These are phyloP conservation scores for Fomitopsis pinicola DNA, from an alignment of 1,284 basidiomycete genomes.

Conservation along the genomic window DNA sequence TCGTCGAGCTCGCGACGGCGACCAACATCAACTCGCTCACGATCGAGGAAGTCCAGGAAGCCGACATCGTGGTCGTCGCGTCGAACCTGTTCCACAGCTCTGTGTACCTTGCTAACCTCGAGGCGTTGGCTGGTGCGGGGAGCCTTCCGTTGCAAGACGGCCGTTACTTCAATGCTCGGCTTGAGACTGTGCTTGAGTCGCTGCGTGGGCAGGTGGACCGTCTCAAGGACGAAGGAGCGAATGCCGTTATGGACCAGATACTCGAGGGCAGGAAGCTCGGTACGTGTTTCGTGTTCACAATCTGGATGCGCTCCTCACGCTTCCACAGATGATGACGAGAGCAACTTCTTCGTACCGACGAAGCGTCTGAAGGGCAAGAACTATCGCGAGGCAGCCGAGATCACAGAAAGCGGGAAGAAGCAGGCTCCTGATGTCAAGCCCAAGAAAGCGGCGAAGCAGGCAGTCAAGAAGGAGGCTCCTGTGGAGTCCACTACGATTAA, in stretches of 20 bases:
- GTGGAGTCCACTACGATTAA: conserved; percentile 10
- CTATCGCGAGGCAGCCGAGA: conserved; percentile 54
- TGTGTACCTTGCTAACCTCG: conserved; percentile 75
- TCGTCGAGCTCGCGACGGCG: conserved; percentile 70
- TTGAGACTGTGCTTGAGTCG: conserved; percentile 57
- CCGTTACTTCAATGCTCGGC: conserved; percentile 82
- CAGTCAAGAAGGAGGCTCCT: conserved; percentile 17
- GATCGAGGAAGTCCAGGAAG: conserved; percentile 75
- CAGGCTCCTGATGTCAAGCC: conserved; percentile 2
- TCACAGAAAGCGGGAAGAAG: conserved; percentile 27
- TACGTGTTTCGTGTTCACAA: conserved; percentile 26
- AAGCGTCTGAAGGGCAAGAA: conserved; percentile 74
- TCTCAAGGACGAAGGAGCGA: conserved; percentile 58
- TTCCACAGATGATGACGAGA: conserved; percentile 40
- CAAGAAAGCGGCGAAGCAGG: conserved; percentile 15
- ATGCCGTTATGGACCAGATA: conserved; percentile 58
- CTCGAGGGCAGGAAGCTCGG: conserved; percentile 54
- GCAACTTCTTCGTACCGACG: conserved; percentile 43
- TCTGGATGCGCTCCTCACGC: not conserved
- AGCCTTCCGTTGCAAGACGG: conserved; percentile 66
- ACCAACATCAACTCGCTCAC: conserved; percentile 71
- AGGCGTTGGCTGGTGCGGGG: conserved; percentile 63
- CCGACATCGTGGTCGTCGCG: conserved; percentile 86
- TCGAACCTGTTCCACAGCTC: conserved; percentile 80
- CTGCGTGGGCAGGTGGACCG: conserved; percentile 66